Base-by-base conservation (phyloP, 2,329 filamentous ascomycete genomes). In the Aspergillus brasiliensis region DNA sequence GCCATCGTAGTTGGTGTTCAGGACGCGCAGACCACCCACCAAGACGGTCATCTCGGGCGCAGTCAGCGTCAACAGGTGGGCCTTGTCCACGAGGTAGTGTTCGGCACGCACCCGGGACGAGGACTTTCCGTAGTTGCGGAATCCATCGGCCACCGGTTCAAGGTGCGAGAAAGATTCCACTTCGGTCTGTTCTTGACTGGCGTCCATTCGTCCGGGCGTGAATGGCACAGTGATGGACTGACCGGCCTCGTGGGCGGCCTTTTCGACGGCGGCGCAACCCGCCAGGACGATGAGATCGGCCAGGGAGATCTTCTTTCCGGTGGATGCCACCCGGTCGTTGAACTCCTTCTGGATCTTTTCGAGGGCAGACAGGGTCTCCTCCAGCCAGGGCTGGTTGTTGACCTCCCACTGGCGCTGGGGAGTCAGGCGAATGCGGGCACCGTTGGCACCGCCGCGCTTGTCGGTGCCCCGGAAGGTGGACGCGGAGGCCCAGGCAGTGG, bases 371-470 rank as follows among this genome's bases (percentile, higher is more conserved):
- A 92, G 80, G 2, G 90, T 86, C 74, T 88, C 79, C 57, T 78
- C 77, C 42, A 92, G 80, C 76, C 89, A 84, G 1, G 81, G 68
- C 27, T 89, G 89, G 81, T 91, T 90, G 84, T 93, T 93, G 72
- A 87, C 83, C 70, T 85, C 77, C 90, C 90, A 93, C 75, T 85
- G 80, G 68, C 86, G 86, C 79, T 90, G 87, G 23, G 90, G 90
- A 62, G 83, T 80, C 10, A 93, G 88, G 34, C 88, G 87, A 69
- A 93, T 91, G 68, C 90, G 90, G 13, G 86, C 90, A 68, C 90
- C 90, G 70, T 93, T 93, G 77, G 90, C 90, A 71, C 90, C 90
- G 67, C 90, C 90, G 65, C 90, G 90, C 86, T 92, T 92, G 81
- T 93, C 90, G 67, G 86, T 84, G 67, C 86, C 84, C 62, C 89